Percentiles rank a stretch among this genome's conserved stretches.
Evolutionary conservation across 208 protist species (phyloP).

Genomic region (Wallacemonas sp.): DNA sequence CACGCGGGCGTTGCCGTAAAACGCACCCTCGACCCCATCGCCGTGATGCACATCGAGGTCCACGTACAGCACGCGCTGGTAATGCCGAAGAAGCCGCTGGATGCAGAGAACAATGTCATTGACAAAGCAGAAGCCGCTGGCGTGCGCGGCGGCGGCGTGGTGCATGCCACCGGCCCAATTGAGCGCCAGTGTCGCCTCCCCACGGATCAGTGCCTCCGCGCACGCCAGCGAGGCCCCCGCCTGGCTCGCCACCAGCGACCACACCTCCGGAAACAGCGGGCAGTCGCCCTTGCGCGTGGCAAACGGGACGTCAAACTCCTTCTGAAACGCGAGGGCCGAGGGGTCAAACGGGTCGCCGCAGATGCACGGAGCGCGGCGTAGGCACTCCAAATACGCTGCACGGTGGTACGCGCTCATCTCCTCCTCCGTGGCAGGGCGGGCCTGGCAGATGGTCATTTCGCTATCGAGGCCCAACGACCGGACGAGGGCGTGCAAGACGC

Average conservation of each 20-base stretch:
- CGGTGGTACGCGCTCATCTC: slow-evolving; percentile 77
- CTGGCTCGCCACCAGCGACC: slow-evolving; percentile 69
- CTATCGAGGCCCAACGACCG: slow-evolving; percentile 65
- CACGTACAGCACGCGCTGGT: slow-evolving; percentile 98
- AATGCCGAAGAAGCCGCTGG: slow-evolving; percentile 97
- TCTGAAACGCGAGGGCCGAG: slow-evolving; percentile 65
- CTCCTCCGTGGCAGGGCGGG: slow-evolving; percentile 55
- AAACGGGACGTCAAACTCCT: slow-evolving; percentile 79
- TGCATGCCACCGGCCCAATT: slow-evolving; percentile 99
- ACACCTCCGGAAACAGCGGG: slow-evolving; percentile 83
- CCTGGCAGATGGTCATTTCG: slow-evolving; percentile 56
- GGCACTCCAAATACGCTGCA: slow-evolving; percentile 74
- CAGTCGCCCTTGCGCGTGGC: slow-evolving; percentile 66
- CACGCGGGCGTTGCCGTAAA: slow-evolving; percentile 99
- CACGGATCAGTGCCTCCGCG: slow-evolving; percentile 94
- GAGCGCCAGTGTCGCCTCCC: slow-evolving; percentile 95
- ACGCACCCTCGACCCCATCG: slow-evolving; percentile 99
- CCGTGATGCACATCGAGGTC: slow-evolving; percentile 99
- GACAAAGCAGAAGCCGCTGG: slow-evolving; percentile 99
- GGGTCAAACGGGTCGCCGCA: slow-evolving; percentile 69
- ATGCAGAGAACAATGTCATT: slow-evolving; percentile 99
- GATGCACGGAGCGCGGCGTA: slow-evolving; percentile 54
- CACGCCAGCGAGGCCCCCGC: slow-evolving; percentile 94
- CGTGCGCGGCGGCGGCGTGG: slow-evolving; percentile 95
- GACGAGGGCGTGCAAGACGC: slow-evolving; percentile 70